Conservation (phyloP, 2,329 filamentous ascomycete species). For the Ophiostoma ulmi region DNA sequence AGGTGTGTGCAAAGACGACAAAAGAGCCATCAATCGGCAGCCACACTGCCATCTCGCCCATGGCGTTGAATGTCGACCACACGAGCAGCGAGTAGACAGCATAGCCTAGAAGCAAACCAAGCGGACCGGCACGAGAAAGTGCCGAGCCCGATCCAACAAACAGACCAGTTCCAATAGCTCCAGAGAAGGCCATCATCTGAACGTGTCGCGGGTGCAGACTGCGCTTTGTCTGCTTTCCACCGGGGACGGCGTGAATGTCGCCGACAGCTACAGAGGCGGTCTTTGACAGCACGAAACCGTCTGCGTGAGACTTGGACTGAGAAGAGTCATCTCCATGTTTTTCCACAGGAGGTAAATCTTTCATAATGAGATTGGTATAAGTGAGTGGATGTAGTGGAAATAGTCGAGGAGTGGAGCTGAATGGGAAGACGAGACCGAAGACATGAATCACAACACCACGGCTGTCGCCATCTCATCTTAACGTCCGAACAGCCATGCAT, state of each 20-base stretch:
- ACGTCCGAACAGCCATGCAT: neutral
- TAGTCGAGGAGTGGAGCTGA: neutral
- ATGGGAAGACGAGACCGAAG: neutral
- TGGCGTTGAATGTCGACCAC: neutral
- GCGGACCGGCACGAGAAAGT: neutral
- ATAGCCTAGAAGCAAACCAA: neutral
- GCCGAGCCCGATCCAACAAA: neutral
- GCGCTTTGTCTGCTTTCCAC: neutral
- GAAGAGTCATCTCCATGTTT: neutral
- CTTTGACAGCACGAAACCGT: neutral
- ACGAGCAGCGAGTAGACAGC: neutral
- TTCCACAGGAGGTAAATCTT: neutral
- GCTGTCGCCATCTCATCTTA: neutral
- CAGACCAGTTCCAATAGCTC: neutral
- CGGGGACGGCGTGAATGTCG: neutral
- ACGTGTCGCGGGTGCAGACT: neutral
- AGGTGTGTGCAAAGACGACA: neutral
- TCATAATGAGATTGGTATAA: neutral
- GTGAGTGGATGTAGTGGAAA: neutral
- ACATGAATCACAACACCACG: neutral
- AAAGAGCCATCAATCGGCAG: neutral
- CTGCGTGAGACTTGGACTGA: neutral
- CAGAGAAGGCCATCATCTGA: neutral
- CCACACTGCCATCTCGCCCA: neutral
- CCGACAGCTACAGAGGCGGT: neutral